A percentile compares a stretch with the other conserved stretches of the same genome.
These are phyloP conservation scores for Beta corolliflora DNA, from an alignment of 179 eudicot genomes.

Conservation along the genomic window DNA sequence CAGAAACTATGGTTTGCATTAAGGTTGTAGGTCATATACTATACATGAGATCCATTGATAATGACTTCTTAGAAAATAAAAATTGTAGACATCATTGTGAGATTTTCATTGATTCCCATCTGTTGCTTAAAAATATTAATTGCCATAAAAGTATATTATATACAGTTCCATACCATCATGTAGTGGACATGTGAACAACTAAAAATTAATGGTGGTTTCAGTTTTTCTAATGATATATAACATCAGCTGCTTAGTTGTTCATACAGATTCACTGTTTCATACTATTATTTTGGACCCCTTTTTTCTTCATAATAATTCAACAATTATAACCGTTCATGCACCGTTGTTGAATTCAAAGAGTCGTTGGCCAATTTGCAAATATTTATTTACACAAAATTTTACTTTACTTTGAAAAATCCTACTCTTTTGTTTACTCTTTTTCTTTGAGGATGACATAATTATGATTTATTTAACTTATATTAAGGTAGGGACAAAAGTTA, in stretches of 20 bases:
- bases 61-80: too few species aligned
- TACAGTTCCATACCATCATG: constrained; percentile 21
- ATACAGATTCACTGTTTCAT: neutral
- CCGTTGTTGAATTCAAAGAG: constrained; percentile 12
- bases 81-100: neutral
- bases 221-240: too few species aligned
- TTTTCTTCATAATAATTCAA: constrained; percentile 9
- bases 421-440: neutral
- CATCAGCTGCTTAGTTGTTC: neutral
- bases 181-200: neutral
- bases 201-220: neutral
- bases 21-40: too few species aligned
- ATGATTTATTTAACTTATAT: neutral
- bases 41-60: too few species aligned
- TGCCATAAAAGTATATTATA: neutral
- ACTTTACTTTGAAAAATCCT: too few species aligned
- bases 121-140: neutral
- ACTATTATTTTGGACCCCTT: neutral
- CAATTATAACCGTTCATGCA: neutral
- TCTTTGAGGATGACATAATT: neutral
- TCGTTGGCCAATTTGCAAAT: constrained; percentile 13
- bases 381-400: neutral
- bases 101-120: constrained; percentile 10
- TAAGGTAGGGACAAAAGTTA: neutral
- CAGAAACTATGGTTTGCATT: too few species aligned